Base-by-base conservation (phyloP, 805 yeast genomes). In the Metschnikowia lachancei region DNA sequence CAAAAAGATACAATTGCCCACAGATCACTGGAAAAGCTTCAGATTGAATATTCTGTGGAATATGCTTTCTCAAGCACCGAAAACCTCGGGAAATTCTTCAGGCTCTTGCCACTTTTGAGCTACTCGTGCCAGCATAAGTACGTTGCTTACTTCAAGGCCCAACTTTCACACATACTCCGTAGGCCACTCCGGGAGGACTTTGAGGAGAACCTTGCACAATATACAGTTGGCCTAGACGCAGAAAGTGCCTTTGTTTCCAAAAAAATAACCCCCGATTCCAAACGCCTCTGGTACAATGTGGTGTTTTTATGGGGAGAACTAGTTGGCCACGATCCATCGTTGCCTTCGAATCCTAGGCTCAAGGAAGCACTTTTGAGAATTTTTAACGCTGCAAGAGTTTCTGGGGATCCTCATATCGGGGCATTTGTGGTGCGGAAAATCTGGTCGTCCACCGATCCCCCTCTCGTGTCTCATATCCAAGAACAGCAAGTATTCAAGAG, bases 1-100 rank as follows among this genome's bases (percentile, higher is more conserved):
- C 29, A 20, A 8, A 34, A 40, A 4, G 19, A 17, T 13, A 26
- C 28, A 3, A 12, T 13, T 8, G 35, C 29, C 4, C 30, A 36
- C 11, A 28, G 35, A 13, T 37, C 41, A 4, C 38, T 22, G n/a
- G 44, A 46, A 22, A 37, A 24, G 12, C 40, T 51, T 22, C 54
- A 48, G 12, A 26, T 53, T 10, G 50, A 46, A 34, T 55, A 62
- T 26, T 58, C 56, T 1, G 39, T 59, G 13, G 60, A 51, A 11
- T 49, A 44, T 26, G 55, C 67, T 6, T 42, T 56, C 3, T 49
- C 60, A 8, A 54, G 58, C 10, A 44, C 37, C 11, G 57, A 43
- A 17, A 51, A 57, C 20, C 50, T 60, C 26, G 42, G 49, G 3
- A 46, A 46, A 20, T 64, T 67, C 43, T 66, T 69, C 64, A 40